Percentiles rank a stretch among this genome's conserved stretches.
phyloP scores from a whole-genome alignment of 106 monocot genomes.

The Platanthera guangdongensis region DNA sequence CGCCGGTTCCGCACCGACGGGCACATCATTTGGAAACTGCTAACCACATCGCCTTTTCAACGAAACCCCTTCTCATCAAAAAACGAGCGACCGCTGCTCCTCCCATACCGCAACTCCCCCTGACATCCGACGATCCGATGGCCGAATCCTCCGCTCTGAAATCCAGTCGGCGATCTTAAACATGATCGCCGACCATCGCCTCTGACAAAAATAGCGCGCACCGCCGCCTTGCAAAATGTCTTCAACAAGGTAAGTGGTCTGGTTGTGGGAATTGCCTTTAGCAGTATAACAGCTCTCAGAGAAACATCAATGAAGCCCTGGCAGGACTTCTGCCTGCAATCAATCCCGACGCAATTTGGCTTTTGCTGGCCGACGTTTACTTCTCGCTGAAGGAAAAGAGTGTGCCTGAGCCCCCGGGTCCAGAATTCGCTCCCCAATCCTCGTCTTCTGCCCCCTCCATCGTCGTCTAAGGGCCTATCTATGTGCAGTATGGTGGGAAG shows the following conservation, averaged over 20 bases:
- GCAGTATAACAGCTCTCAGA: conserved; percentile 34
- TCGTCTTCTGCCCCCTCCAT: conserved; percentile 49
- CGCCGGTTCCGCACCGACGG: conserved; percentile 84
- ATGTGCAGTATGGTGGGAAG: conserved; percentile 61
- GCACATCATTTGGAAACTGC: conserved; percentile 50
- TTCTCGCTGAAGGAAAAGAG: conserved; percentile 41
- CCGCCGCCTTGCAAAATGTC: conserved; percentile 58
- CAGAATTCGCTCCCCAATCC: conserved; percentile 31
- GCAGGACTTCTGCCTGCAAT: conserved; percentile 61
- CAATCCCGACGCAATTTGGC: conserved; percentile 82
- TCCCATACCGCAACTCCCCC: conserved; percentile 50
- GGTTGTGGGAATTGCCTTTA: conserved; percentile 81
- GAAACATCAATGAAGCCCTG: conserved; percentile 67
- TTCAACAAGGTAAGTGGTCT: conserved; percentile 73
- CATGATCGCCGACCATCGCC: conserved; percentile 61
- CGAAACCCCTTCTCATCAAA: conserved; percentile 21
- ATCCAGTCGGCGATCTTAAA: conserved; percentile 62
- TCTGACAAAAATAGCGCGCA: conserved; percentile 45
- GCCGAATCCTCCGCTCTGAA: conserved; percentile 64
- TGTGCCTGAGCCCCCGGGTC: conserved; percentile 21
- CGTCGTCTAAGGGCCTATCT: conserved; percentile 55
- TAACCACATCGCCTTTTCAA: conserved; percentile 46
- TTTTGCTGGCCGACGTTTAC: conserved; percentile 80
- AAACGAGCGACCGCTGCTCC: conserved; percentile 39
- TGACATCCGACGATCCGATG: conserved; percentile 40